Base-by-base conservation (phyloP, 768 basidiomycete species). In the Omphalotus guepiniiformis region DNA sequence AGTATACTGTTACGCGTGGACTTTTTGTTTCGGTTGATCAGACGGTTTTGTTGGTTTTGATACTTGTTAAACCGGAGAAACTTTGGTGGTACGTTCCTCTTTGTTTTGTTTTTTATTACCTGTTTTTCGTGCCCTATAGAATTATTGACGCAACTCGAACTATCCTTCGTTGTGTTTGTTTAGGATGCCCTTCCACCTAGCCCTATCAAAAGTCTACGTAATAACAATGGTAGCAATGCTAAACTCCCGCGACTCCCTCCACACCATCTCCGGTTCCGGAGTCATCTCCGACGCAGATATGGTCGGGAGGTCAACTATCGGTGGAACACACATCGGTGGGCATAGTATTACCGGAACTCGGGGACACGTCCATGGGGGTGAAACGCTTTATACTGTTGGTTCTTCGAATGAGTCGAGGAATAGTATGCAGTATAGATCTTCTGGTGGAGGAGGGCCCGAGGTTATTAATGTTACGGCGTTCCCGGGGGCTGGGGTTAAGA, bases 1-100 rank as follows among this genome's bases (percentile, higher is more conserved):
- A 41, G 21, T 41, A 41, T 23, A 41, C 39, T 6, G 39, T 41
- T 23, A 41, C 39, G 9, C 39, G 39, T 9, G 39, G 39, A 13
- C 39, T 41, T 41, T 16, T 41, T 22, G 39, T 41, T 22, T 21
- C 39, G 5, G 6, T 41, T 8, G 25, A 5, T 22, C 39, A 41
- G 16, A 41, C 39, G 4, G 8, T 11, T 5, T 41, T 41, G 9
- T 13, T 41, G 15, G 16, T 41, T 21, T 8, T 41, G 16, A 21
- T 5, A 5, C 22, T 41, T 7, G 22, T 16, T 13, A 12, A 41
- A 23, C 13, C 39, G 9, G 6, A 22, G 5, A 41, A 11, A 41
- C 21, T 41, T 5, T 41, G 39, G 39, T 41, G 39, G 39, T 41
- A 26, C 19, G 39, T 12, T 7, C 19, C 8, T 5, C 5, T 9